Conservation (phyloP, 73 alveolate genomes). For the Tetrahymena elliotti region DNA sequence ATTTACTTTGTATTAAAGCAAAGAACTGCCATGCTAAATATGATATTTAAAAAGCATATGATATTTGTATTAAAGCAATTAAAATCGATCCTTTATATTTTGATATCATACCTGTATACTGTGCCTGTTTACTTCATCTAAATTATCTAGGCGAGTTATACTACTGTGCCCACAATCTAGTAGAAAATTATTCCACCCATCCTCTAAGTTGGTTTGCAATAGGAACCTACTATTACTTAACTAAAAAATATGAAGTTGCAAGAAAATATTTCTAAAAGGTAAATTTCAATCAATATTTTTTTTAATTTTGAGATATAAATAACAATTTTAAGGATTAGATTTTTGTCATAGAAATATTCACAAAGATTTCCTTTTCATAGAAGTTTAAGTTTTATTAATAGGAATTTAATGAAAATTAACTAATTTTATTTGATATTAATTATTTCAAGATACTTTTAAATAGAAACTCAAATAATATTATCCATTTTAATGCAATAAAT, state of each 20-base stretch:
- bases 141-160: slow-evolving; percentile 90
- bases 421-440: too few species aligned
- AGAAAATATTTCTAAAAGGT: slow-evolving; percentile 84
- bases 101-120: slow-evolving; percentile 85
- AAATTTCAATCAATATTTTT: neutral
- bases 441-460: too few species aligned
- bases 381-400: too few species aligned
- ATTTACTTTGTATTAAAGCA: slow-evolving; percentile 81
- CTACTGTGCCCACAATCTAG: slow-evolving; percentile 89
- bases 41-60: slow-evolving; percentile 84
- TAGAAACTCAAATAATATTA: too few species aligned
- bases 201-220: slow-evolving; percentile 97
- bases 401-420: too few species aligned
- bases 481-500: too few species aligned
- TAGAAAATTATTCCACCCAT: slow-evolving; percentile 77
- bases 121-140: slow-evolving; percentile 86
- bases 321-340: neutral
- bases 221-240: slow-evolving; percentile 89
- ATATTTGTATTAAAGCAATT: slow-evolving; percentile 69
- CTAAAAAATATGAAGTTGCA: slow-evolving; percentile 91
- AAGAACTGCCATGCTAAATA: slow-evolving; percentile 79
- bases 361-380: too few species aligned
- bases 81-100: slow-evolving; percentile 85
- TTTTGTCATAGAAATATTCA: too few species aligned
- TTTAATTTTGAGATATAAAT: too few species aligned